Evolutionary conservation across 768 basidiomycete species (phyloP), one percentile per base, ranked within the genome.

Genomic region (Tulasnella sp.): DNA sequence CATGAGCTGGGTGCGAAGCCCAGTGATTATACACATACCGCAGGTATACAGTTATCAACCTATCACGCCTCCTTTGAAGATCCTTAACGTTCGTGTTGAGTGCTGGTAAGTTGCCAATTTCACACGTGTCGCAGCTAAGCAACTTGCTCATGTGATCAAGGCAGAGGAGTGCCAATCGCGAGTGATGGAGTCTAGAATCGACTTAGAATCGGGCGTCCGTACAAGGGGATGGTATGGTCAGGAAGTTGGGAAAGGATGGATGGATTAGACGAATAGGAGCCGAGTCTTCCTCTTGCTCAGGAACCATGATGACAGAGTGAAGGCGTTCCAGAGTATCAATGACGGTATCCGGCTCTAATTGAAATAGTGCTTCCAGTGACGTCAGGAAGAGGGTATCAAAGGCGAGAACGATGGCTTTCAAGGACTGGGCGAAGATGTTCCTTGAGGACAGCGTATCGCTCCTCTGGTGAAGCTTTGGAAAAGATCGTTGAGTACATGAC

Each of bases 241-340:
- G 31, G 34, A 61, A 61, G 43, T 58, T 48, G 2, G 30, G 60
- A 44, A 61, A 61, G 17, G 60, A 61, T 2, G 44, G 60, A 49
- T 61, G 60, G 29, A 46, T 48, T 17, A 61, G 24, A 7, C 55
- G 42, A 21, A 58, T 51, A 7, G 34, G 34, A 10, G 24, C 29
- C 12, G 27, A 25, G 19, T 53, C 29, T 12, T 25, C 38, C 5
- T n/a, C n/a, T n/a, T n/a, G n/a, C n/a, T n/a, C n/a, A n/a, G 57
- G 27, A 21, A 50, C 24, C 12, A 59, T 41, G 29, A 59, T 50
- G 19, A 59, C 57, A 12, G 57, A 59, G 45, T 59, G 57, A 19
- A 59, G 46, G 7, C 25, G 42, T 9, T 10, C 49, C 8, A 31
- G 25, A 19, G 57, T 46, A 17, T 29, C 42, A 5, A n/a, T 22